Percentiles rank a stretch among this genome's conserved stretches.
Conservation (phyloP, 2,329 filamentous ascomycete species). For the Exophiala bonariae region DNA sequence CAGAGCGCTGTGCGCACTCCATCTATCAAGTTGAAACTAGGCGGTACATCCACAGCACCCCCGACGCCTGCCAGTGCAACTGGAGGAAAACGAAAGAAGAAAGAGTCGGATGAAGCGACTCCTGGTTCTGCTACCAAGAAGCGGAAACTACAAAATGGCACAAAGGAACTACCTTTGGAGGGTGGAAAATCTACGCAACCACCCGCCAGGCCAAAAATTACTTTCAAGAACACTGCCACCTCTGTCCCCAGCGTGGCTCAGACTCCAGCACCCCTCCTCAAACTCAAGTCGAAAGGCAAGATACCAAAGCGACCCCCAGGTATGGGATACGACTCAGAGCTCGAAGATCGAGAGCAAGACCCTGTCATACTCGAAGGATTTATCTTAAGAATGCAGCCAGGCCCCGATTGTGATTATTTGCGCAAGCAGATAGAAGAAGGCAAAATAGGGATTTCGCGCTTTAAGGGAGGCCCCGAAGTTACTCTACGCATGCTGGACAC, state of each 20-base stretch:
- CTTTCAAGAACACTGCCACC: constrained; percentile 33
- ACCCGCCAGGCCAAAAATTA: constrained; percentile 36
- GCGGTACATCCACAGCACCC: constrained; percentile 8
- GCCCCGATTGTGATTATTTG: constrained; percentile 82
- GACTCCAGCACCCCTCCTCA: constrained; percentile 45
- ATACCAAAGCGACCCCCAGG: constrained; percentile 70
- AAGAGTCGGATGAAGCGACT: constrained; percentile 7
- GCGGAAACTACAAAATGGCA: constrained; percentile 19
- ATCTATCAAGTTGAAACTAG: constrained; percentile 28
- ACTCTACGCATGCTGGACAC: constrained; percentile 71
- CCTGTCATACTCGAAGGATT: constrained; percentile 89
- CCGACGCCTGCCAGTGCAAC: constrained; percentile 11
- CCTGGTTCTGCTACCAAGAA: constrained; percentile 33
- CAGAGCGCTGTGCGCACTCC: constrained; percentile 21
- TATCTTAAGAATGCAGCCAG: constrained; percentile 82
- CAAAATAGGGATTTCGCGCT: constrained; percentile 67
- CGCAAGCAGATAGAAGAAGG: constrained; percentile 73
- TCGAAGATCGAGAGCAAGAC: constrained; percentile 83
- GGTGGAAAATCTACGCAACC: constrained; percentile 6
- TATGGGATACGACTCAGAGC: constrained; percentile 94
- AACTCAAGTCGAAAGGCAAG: constrained; percentile 67
- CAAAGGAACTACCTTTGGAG: constrained; percentile 15
- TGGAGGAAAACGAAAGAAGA: constrained; percentile 24
- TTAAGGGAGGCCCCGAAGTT: constrained; percentile 72
- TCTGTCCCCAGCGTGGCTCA: constrained; percentile 1